Evolutionary conservation across 768 basidiomycete species (phyloP), one percentile per base, ranked within the genome.

Genomic region (Vishniacozyma victoriae): DNA sequence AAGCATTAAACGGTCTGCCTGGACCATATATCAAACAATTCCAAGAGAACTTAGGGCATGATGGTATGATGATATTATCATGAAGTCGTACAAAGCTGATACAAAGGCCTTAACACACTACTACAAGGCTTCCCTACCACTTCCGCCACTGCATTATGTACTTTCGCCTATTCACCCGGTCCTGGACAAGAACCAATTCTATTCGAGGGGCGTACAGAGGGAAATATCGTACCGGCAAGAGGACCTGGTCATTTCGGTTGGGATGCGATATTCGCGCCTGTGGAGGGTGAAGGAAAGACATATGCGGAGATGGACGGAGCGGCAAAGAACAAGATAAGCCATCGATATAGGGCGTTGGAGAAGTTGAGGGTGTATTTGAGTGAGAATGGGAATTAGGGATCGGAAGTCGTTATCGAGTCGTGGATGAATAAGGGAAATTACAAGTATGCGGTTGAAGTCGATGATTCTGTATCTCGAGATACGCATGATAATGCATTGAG

Each of bases 11-110:
- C 16, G 93, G 90, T 0, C 79, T 99, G 3, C 95, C 95, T 1
- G 95, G 95, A 0, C 93, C 93, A 0, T 99, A 93, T 74, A 92
- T 99, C 77, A 99, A 99, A 64, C 77, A 87, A 55, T 99, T 99
- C 72, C 74, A 96, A 72, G 77, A 78, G 36, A 78, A 78, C 20
- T 71, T 96, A 4, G 93, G 93, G 2, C 87, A 89, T 67, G 82
- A 87, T 54, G 93, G 93, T 75, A 46, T 44, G 76, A 48, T 41
- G 37, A 14, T 5, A 11, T 13, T 29, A 5, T 11, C 18, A 26
- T 23, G 3, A 5, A 12, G 23, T 39, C 6, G 16, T 29, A 1
- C 33, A 40, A 16, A 27, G 41, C 35, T 44, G 20, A 9, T 33
- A 3, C 12, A 4, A 52, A 84, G 84, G 84, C 26, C 76, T 99